Percentiles rank a stretch among this genome's conserved stretches.
Conservation (phyloP, 108 stramenopile genomes). For the Cyclostephanos tholiformis region DNA sequence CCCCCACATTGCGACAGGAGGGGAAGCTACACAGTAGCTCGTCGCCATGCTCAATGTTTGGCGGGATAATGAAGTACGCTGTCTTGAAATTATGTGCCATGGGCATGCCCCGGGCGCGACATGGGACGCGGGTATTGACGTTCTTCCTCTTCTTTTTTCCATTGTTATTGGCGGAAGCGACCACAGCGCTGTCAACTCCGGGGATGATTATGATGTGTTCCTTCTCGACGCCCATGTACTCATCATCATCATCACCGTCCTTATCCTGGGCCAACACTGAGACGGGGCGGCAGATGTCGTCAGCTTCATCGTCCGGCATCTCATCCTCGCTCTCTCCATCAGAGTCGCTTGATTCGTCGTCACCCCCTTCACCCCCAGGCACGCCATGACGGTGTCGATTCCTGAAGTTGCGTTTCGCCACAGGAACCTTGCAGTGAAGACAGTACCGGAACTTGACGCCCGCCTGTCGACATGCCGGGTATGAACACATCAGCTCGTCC, state of each 20-base stretch:
- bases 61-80: constrained; percentile 84
- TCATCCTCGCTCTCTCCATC: constrained; percentile 20
- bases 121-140: constrained; percentile 58
- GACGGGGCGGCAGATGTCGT: constrained; percentile 6
- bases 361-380: constrained; percentile 22
- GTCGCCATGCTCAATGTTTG: constrained; percentile 82
- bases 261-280: not conserved
- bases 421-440: constrained; percentile 72
- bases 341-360: constrained; percentile 16
- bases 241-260: constrained; percentile 9
- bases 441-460: constrained; percentile 86
- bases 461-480: constrained; percentile 77
- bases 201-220: constrained; percentile 42
- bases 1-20: constrained; percentile 74
- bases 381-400: constrained; percentile 74
- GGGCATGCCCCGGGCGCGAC: constrained; percentile 83
- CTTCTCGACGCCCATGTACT: constrained; percentile 17
- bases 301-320: constrained; percentile 6
- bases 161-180: not conserved
- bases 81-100: constrained; percentile 90
- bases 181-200: not conserved
- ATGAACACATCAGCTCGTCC: constrained; percentile 83
- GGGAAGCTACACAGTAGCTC: constrained; percentile 82
- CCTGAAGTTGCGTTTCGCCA: constrained; percentile 80
- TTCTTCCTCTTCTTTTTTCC: constrained; percentile 43